Evolutionary conservation across 371 early-diverging fungal species (phyloP).

Genomic region (Zopfochytrium polystomum): DNA sequence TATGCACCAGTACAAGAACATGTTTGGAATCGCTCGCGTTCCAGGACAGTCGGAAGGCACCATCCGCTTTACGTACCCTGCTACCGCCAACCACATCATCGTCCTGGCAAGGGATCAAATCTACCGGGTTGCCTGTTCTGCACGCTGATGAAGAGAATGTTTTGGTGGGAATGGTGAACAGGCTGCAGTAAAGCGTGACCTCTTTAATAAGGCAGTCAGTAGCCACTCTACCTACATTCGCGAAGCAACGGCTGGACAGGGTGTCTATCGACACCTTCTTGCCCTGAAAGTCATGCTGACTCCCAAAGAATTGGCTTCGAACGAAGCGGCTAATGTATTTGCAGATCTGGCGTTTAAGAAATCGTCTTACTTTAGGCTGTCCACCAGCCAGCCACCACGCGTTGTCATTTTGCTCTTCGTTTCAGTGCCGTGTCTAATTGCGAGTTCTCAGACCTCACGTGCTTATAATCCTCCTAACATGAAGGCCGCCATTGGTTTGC

Average conservation of each 20-base stretch:
- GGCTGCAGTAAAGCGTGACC: conserved; percentile 60
- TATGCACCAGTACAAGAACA: conserved; percentile 83
- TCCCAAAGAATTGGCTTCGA: conserved; percentile 71
- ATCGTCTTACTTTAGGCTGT: conserved; percentile 87
- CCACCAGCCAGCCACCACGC: too few species aligned
- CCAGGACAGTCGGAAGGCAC: conserved; percentile 54
- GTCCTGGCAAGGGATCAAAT: conserved; percentile 82
- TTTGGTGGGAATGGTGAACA: too few species aligned
- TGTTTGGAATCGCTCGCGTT: conserved; percentile 77
- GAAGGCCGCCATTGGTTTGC: too few species aligned
- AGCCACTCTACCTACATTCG: conserved; percentile 80
- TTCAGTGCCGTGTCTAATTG: conserved; percentile 86
- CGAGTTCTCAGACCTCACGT: too few species aligned
- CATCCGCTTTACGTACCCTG: conserved; percentile 41
- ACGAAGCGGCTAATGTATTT: conserved; percentile 76
- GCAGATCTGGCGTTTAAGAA: conserved; percentile 74
- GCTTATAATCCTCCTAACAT: too few species aligned
- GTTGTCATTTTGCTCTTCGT: conserved; percentile 85
- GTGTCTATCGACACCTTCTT: conserved; percentile 90
- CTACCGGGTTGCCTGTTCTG: conserved; percentile 70
- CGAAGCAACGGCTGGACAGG: conserved; percentile 73
- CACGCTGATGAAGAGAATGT: conserved; percentile 53
- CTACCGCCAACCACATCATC: conserved; percentile 67
- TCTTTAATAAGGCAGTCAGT: conserved; percentile 71
- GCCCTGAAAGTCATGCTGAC: conserved; percentile 62